phyloP scores from a whole-genome alignment of 108 stramenopile species.

The Nannochloropsis salina region DNA sequence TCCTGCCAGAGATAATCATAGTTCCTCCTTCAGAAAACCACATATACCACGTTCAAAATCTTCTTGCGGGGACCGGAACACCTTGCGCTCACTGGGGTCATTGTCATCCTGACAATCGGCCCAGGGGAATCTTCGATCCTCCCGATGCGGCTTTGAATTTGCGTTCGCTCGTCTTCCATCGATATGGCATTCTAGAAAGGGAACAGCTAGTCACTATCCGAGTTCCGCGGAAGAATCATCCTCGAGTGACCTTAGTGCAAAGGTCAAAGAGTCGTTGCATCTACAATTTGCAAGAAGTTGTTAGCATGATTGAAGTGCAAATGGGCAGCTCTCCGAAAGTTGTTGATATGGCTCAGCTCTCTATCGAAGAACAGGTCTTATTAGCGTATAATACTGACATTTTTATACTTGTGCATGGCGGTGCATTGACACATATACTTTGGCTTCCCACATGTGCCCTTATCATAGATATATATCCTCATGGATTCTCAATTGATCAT shows the following conservation, averaged over 20 bases:
- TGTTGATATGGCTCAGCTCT: background rate
- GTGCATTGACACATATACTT: background rate
- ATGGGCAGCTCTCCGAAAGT: background rate
- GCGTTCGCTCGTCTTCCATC: background rate
- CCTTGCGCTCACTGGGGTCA: too few species aligned
- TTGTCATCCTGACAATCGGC: too few species aligned
- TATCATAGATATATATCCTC: background rate
- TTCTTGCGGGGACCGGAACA: background rate
- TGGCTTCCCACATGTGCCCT: background rate
- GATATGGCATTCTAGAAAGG: background rate
- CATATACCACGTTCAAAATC: background rate
- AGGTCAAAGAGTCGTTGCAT: background rate
- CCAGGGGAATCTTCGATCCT: background rate
- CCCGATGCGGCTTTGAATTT: background rate
- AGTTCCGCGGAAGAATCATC: background rate
- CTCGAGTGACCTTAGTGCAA: background rate
- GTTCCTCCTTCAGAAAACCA: background rate
- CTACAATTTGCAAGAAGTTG: background rate
- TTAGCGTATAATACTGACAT: constrained; percentile 6
- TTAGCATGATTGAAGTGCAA: background rate
- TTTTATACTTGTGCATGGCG: constrained; percentile 12
- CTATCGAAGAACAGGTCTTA: background rate
- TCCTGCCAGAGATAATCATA: background rate
- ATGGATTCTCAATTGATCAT: background rate
- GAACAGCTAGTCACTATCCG: too few species aligned